Evolutionary conservation across 129 eudicot genomes (phyloP).

Genomic region (Smallanthus sonchifolius): DNA sequence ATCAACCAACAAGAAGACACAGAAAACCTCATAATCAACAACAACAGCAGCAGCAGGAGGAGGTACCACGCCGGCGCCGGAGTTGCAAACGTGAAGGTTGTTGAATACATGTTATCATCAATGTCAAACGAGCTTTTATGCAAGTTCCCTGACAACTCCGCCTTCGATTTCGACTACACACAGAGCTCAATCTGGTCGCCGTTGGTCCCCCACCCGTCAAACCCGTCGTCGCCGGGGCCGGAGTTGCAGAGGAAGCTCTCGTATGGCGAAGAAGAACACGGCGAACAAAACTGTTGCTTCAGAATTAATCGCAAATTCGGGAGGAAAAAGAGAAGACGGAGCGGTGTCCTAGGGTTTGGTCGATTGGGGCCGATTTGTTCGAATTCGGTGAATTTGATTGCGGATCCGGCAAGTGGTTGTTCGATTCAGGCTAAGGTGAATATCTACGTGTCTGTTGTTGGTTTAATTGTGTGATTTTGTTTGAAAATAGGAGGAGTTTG

Average conservation of each 20-base stretch:
- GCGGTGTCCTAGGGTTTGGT: slow-evolving; percentile 30
- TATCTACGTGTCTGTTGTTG: neutral
- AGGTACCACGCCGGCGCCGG: neutral
- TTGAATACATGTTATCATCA: slow-evolving; percentile 58
- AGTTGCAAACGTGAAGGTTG: slow-evolving; percentile 38
- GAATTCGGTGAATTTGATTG: neutral
- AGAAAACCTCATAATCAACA: slow-evolving; percentile 12
- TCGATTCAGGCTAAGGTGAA: slow-evolving; percentile 47
- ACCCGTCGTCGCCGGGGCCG: slow-evolving; percentile 21
- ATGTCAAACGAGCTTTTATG: slow-evolving; percentile 70
- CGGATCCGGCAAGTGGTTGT: slow-evolving; percentile 17
- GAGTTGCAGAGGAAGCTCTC: slow-evolving; percentile 36
- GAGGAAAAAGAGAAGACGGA: slow-evolving; percentile 24
- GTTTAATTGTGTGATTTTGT: neutral
- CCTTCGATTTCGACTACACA: slow-evolving; percentile 81
- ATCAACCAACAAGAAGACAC: slow-evolving; percentile 3
- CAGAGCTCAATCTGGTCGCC: slow-evolving; percentile 99
- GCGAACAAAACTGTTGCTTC: slow-evolving; percentile 31
- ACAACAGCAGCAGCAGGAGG: neutral
- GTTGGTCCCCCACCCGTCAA: slow-evolving; percentile 40
- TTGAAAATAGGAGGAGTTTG: neutral
- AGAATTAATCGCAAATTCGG: slow-evolving; percentile 18
- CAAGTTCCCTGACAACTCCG: slow-evolving; percentile 91
- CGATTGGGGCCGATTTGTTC: slow-evolving; percentile 19
- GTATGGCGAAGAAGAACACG: slow-evolving; percentile 26